phyloP scores from a whole-genome alignment of 768 basidiomycete genomes.

The Lepiota subincarnata region DNA sequence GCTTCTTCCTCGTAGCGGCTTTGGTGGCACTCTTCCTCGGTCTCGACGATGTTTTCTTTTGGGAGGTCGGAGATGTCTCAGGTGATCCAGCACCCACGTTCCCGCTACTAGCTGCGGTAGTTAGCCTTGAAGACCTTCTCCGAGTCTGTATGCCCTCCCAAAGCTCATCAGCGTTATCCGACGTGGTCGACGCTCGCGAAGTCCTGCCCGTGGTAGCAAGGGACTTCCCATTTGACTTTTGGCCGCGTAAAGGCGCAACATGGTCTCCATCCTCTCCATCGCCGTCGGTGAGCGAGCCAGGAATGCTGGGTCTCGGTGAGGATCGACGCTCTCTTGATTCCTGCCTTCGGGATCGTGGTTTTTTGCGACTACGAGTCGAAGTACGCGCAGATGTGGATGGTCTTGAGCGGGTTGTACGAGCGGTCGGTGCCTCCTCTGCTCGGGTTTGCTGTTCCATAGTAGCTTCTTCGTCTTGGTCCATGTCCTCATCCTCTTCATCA shows the following conservation, averaged over 20 bases:
- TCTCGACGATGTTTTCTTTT: slow-evolving; percentile 17
- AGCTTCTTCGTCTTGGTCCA: slow-evolving; percentile 20
- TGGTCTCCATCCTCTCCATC: slow-evolving; percentile 33
- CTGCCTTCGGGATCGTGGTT: slow-evolving; percentile 4
- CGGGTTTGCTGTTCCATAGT: background rate
- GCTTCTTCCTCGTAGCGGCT: slow-evolving; percentile 15
- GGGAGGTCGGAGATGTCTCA: slow-evolving; percentile 17
- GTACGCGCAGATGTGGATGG: slow-evolving; percentile 7
- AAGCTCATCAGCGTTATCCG: slow-evolving; percentile 28
- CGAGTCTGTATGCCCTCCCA: slow-evolving; percentile 33
- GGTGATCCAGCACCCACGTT: slow-evolving; percentile 22
- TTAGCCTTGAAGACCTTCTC: slow-evolving; percentile 41
- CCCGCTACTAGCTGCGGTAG: slow-evolving; percentile 22
- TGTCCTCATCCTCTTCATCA: slow-evolving; percentile 32
- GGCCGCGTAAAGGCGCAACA: slow-evolving; percentile 35
- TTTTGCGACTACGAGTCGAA: slow-evolving; percentile 7
- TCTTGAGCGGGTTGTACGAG: background rate
- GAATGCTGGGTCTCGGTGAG: slow-evolving; percentile 5
- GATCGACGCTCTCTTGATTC: slow-evolving; percentile 5
- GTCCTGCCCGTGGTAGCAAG: slow-evolving; percentile 14
- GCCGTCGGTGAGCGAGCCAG: slow-evolving; percentile 16
- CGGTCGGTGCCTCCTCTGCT: background rate
- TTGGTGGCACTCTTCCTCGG: background rate
- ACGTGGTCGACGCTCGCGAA: slow-evolving; percentile 17
- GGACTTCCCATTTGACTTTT: slow-evolving; percentile 20